Evolutionary conservation across 805 yeast species (phyloP), one percentile per base, ranked within the genome.

Genomic region (Yamadazyma olivae): DNA sequence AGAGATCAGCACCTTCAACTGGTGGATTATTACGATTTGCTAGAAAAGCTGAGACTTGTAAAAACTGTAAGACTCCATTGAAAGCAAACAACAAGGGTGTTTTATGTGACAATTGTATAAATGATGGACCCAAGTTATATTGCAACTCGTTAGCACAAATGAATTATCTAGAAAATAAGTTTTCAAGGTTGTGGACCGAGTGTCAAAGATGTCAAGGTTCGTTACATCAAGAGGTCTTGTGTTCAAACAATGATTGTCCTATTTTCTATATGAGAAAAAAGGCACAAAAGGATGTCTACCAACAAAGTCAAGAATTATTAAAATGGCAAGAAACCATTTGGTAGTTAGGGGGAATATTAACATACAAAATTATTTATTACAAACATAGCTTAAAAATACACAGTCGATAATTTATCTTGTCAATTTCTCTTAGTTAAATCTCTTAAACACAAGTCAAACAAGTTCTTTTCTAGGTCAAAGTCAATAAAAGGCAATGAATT

Each of bases 121-220:
- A 74, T 44, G 85, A 91, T 0, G 87, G 91, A 0, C 89, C 93
- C 2, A 83, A 78, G 48, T 58, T 90, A 17, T 93, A 88, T 53
- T 79, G 88, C n/a, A 77, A 80, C 40, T 89, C 93, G 8, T 62
- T 93, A 31, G 82, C 85, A 3, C 81, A 78, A 40, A 80, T 90
- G 71, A 83, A 88, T 54, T 79, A 77, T 28, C 62, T 91, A 41
- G 96, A 93, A 55, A 75, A 78, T 41, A 81, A 83, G 48, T 93
- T 88, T 51, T 81, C 95, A 3, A 70, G 95, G 45, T 64, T 93
- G 44, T 93, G 99, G 99, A 91, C 98, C 0, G 95, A 93, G 56
- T 95, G 99, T 57, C 99, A 93, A 64, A 70, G 97, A 40, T 93
- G 99, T 59, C 97, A 95, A 50, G 98, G 98, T 0, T 85, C 93